Evolutionary conservation across 805 yeast genomes (phyloP), one percentile per base, ranked within the genome.

Genomic region (Myxozyma monticola): DNA sequence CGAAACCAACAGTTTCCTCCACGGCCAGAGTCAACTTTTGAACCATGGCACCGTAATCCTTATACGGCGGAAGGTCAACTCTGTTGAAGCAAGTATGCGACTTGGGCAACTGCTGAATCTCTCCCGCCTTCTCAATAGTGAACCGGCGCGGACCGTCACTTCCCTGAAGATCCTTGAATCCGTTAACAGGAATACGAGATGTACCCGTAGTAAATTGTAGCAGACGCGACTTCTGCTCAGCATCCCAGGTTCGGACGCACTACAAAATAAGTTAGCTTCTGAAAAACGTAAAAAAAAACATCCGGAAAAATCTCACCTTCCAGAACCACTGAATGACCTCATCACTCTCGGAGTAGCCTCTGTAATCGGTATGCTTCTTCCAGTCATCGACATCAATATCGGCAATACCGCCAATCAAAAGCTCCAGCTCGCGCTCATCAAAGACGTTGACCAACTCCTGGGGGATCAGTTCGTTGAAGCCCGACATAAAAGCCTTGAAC

Each of bases 311-410:
- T 28, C 51, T n/a, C 20, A 53, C 49, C 36, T 81, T 83, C 99
- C 99, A 93, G 80, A 93, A 93, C 99, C 99, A 93, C 74, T 91
- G 95, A 61, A 93, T 83, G 43, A 89, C 96, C 72, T 89, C 96
- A 71, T 93, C 99, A 58, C 81, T 81, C 71, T 93, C 98, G 68
- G 89, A 91, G 71, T 91, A 93, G 4, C 99, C 99, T 73, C 99
- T 82, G 73, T 93, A 93, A 70, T 93, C 99, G 18, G 99, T 93
- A 69, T 93, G 97, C 68, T 88, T 90, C 73, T 89, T 93, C 99
- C 99, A 93, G 74, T 93, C 99, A 59, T 90, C 97, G 51, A 91
- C 86, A 70, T 93, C 99, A 64, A 93, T 91, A 65, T 93, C 99
- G 1, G 97, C 93, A 65, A 93, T 83, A 70, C 99, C 99, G 68